Base-by-base conservation (phyloP, 306 rosid genomes). In the Ceratonia siliqua region DNA sequence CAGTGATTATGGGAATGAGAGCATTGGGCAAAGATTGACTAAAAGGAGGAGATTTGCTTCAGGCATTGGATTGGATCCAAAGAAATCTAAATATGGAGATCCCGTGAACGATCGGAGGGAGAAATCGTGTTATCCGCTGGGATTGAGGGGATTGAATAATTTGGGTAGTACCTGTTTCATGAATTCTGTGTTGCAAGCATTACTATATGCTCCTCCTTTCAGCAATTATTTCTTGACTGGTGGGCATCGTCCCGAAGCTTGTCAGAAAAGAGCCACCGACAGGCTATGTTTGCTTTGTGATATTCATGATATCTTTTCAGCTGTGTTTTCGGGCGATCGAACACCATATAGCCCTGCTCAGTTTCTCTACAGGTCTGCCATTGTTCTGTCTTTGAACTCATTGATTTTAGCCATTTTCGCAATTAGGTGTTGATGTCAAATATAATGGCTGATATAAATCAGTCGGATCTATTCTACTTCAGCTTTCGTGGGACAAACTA, bases 101-200 rank as follows among this genome's bases (percentile, higher is more conserved):
- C 70, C 76, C 25, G 17, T 70, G 63, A 74, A 77, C 42, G 91
- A 93, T 86, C 84, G 57, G 50, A 86, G 87, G 82, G 90, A 82
- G 17, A 90, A 92, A 73, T 89, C 96, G 3, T 92, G 98, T 71
- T 89, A 89, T 71, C 96, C 97, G 70, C 50, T 82, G 78, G 97
- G 93, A 49, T 87, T 93, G 82, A 93, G 98, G 82, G 98, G 97
- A 5, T 86, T 93, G 86, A 93, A 88, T 86, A 87, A 91, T 75
- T 80, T 93, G 76, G 97, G 96, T 22, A 93, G 76, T 57, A 91
- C 98, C 68, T 91, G 97, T 74, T 93, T 91, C 80, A 87, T 93
- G 98, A 93, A 91, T 75, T 93, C 97, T 68, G 95, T 93, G 68
- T 54, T 93, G 88, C 98, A 91, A 78, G 98, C 89, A n/a, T 73